Evolutionary conservation across 2,329 filamentous ascomycete genomes (phyloP), one percentile per base, ranked within the genome.

Genomic region (Didymella arachidicola): DNA sequence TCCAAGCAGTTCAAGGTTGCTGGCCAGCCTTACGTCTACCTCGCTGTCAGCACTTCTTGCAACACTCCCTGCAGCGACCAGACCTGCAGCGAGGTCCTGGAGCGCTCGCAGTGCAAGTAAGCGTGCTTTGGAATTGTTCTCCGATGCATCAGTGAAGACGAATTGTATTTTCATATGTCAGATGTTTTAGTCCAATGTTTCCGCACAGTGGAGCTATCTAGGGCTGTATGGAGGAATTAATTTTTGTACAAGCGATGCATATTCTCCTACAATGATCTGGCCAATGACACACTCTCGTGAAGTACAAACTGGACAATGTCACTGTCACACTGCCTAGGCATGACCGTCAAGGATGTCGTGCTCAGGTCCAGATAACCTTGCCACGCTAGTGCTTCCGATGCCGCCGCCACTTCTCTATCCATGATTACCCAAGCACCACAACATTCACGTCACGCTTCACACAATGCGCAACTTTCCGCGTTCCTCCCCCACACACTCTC

Each of bases 401-500:
- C 61, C 66, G 67, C 70, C 66, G 69, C 71, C 67, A 72, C 69
- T 63, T 60, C 51, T 52, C 36, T 53, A 39, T 36, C 57, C 53
- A 58, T 62, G 71, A 72, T 74, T 72, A 71, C 65, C 65, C 70
- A 72, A 72, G 69, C 71, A 64, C 60, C 59, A 61, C 60, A 59
- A 61, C 61, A 59, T 60, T 58, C 66, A 57, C 62, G 53, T 63
- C 66, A 68, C 63, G 47, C 59, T 43, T 45, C 39, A 32, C 42
- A 60, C 55, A 41, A 53, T 62, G 56, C 30, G 50, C 56, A 26
- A 27, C 27, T 34, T 45, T 54, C 25, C 30, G 11, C 18, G 19
- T 10, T 32, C 18, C 39, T 47, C 57, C 26, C 42, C 41, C 22
- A n/a, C 12, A 7, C 32, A 45, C 30, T 16, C 26, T 19, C 32